phyloP scores from a whole-genome alignment of 148 eudicot genomes.

The Polygonum aviculare region DNA sequence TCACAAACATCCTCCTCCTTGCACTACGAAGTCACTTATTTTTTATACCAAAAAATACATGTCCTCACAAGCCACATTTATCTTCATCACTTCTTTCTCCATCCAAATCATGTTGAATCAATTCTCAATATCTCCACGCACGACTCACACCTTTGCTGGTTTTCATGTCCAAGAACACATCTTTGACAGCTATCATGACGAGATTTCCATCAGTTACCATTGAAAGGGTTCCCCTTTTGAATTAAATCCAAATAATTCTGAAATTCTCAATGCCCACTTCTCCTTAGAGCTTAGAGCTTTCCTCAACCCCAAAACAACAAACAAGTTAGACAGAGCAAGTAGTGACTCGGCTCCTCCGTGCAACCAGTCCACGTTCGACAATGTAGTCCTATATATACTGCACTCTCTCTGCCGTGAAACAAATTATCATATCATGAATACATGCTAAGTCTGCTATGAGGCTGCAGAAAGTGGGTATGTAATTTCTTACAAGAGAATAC shows the following conservation, averaged over 20 bases:
- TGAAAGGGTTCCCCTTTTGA: neutral
- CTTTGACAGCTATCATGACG: neutral
- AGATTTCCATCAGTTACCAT: neutral
- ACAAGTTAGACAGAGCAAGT: conserved; percentile 10
- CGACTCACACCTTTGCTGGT: neutral
- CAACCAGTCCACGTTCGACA: conserved; percentile 12
- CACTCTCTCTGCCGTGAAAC: neutral
- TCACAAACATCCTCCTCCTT: neutral
- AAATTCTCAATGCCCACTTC: neutral
- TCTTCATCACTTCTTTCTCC: neutral
- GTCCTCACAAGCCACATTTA: neutral
- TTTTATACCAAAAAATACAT: neutral
- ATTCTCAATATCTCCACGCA: no score
- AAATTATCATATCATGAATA: neutral
- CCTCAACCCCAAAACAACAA: conserved; percentile 9
- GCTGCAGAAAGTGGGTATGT: neutral
- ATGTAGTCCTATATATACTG: neutral
- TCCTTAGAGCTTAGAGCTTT: neutral
- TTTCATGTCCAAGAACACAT: neutral
- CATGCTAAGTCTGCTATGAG: neutral
- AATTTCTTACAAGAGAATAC: neutral
- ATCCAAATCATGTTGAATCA: neutral
- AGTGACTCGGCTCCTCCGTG: conserved; percentile 12
- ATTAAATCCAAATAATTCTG: neutral
- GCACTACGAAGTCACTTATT: neutral